These are phyloP conservation scores for Tylopilus sp. DNA, from an alignment of 768 basidiomycete species.

Conservation along the genomic window DNA sequence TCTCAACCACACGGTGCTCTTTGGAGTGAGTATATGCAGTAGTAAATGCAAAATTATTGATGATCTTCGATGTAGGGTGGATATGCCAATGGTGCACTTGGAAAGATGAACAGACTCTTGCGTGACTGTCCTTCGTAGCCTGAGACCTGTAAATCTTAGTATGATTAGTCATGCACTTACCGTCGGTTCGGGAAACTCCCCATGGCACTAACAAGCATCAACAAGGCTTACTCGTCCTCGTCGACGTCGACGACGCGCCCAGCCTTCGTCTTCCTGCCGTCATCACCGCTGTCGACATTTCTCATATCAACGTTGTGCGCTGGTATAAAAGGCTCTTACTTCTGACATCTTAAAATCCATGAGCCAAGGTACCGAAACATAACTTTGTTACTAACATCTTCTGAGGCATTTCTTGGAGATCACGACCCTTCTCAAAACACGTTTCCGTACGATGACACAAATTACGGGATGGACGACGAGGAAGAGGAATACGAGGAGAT, in stretches of 20 bases:
- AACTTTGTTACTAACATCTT: constrained; percentile 23
- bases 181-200: background rate
- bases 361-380: constrained; percentile 30
- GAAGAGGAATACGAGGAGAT: constrained; percentile 68
- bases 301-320: background rate
- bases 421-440: constrained; percentile 42
- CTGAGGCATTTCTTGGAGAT: constrained; percentile 44
- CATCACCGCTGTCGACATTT: constrained; percentile 1
- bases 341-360: constrained; percentile 10
- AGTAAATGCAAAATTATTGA: background rate
- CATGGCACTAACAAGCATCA: constrained; percentile 20
- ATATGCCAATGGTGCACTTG: constrained; percentile 53
- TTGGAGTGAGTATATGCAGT: constrained; percentile 53
- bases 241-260: constrained; percentile 18
- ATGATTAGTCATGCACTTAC: constrained; percentile 14
- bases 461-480: constrained; percentile 53
- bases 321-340: background rate
- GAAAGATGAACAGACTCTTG: constrained; percentile 44
- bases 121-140: constrained; percentile 30
- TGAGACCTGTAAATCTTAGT: background rate
- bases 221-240: constrained; percentile 27
- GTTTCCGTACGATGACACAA: constrained; percentile 59
- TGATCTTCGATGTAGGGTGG: constrained; percentile 31
- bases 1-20: constrained; percentile 75
- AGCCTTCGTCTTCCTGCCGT: constrained; percentile 12